A percentile compares a stretch with the other conserved stretches of the same genome.
phyloP scores from a whole-genome alignment of 2,329 filamentous ascomycete species.

The Byssothecium circinans region DNA sequence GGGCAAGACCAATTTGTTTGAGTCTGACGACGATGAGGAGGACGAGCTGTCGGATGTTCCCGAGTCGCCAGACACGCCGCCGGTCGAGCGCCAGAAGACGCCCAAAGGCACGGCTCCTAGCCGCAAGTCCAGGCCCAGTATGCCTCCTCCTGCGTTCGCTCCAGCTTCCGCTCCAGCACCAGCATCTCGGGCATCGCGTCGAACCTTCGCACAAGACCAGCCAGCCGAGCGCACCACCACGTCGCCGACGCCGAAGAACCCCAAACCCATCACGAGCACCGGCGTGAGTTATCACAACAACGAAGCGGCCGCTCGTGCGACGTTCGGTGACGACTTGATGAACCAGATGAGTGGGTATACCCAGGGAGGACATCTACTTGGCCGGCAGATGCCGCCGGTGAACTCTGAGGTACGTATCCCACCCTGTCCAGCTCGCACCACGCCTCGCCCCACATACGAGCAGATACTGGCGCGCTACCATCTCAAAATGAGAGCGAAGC shows the following conservation, averaged over 20 bases:
- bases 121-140: neutral
- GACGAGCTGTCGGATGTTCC: slow-evolving; percentile 9
- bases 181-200: too few relatives aligned
- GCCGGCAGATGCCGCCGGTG: neutral
- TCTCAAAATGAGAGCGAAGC: too few relatives aligned
- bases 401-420: neutral
- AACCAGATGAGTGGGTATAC: neutral
- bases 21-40: slow-evolving; percentile 1
- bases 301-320: neutral
- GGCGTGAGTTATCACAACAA: neutral
- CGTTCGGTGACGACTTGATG: neutral
- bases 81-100: slow-evolving; percentile 6
- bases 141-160: too few relatives aligned
- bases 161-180: too few relatives aligned
- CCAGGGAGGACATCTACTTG: neutral
- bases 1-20: too few relatives aligned
- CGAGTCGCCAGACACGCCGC: slow-evolving; percentile 4
- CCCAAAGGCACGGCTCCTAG: neutral
- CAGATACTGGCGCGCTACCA: too few relatives aligned
- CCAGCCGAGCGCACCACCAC: neutral
- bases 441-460: neutral
- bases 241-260: neutral
- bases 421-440: neutral
- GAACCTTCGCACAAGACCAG: neutral
- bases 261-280: neutral